Evolutionary conservation across 805 yeast species (phyloP), one percentile per base, ranked within the genome.

Genomic region (Candida tibetensis): DNA sequence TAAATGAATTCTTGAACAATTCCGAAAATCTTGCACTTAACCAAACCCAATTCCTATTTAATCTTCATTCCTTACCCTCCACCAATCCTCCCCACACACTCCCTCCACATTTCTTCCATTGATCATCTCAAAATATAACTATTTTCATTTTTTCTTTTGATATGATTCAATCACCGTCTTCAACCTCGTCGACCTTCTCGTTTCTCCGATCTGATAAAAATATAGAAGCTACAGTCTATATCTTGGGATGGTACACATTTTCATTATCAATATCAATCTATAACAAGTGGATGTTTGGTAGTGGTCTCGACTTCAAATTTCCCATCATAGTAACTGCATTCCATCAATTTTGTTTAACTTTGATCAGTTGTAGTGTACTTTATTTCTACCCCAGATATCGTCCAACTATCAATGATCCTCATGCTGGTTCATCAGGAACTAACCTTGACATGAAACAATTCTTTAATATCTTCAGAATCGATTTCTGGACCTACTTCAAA

Each of bases 221-320:
- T 12, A 9, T 33, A 12, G 55, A 59, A 40, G 57, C 68, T 4
- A 33, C 44, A 4, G 28, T 56, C 12, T 69, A 64, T 47, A 69
- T 68, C 26, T 40, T 57, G 5, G 85, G 85, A 4, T 85, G 93
- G 95, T 85, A 83, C 49, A 41, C 72, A 13, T 82, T 82, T 42
- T 81, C 90, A 5, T 66, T 85, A 40, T 63, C 85, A 13, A 77
- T 85, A 14, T 81, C 90, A 6, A 60, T 86, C 21, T 93, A 91
- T 66, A 93, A 93, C 69, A 90, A 90, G 65, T 89, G 97, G 97
- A 91, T 91, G 97, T 93, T 91, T 66, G 90, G 91, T 28, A 19
- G 32, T 30, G 84, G 87, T 14, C 67, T 90, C 39, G 78, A 85
- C 54, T 82, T 93, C 51, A 76, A 79, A 22, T 93, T 80, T 55